Evolutionary conservation across 495 filamentous ascomycete genomes (phyloP).

Genomic region (Acidomyces sp.): DNA sequence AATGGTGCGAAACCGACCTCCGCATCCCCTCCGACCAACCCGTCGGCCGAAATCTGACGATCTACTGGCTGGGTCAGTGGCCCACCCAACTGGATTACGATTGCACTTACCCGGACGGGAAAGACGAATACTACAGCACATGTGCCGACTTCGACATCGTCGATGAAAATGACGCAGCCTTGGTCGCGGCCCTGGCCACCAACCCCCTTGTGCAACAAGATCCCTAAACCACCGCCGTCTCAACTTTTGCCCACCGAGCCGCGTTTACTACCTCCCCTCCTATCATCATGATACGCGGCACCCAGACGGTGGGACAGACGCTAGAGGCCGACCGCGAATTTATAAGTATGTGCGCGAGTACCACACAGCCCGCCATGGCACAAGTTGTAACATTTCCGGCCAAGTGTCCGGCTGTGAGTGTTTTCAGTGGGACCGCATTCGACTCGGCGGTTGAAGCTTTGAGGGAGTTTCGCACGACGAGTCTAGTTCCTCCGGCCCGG

Average conservation of each 20-base stretch:
- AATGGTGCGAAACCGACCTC: conserved; percentile 70
- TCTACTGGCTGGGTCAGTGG: conserved; percentile 96
- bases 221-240: conserved; percentile 21
- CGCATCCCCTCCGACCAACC: conserved; percentile 46
- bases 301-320: conserved; percentile 2
- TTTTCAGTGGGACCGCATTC: conserved; percentile 4
- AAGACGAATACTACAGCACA: conserved; percentile 63
- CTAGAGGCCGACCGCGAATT: not conserved
- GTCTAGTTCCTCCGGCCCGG: too few relatives aligned
- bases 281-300: conserved; percentile 6
- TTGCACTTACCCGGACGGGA: conserved; percentile 37
- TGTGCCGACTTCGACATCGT: conserved; percentile 65
- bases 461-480: conserved; percentile 6
- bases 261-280: conserved; percentile 14
- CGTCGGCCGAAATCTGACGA: conserved; percentile 48
- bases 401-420: conserved; percentile 4
- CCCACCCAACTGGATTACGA: conserved; percentile 40
- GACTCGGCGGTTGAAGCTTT: conserved; percentile 1
- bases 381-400: conserved; percentile 3
- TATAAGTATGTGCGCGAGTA: conserved; percentile 1
- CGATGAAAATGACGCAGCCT: conserved; percentile 27
- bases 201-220: conserved; percentile 25
- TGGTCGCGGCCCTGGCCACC: conserved; percentile 32
- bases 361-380: not conserved
- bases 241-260: conserved; percentile 21